Percentiles rank a stretch among this genome's conserved stretches.
phyloP scores from a whole-genome alignment of 2,329 filamentous ascomycete genomes.

The Arthrobotrys musiformis region DNA sequence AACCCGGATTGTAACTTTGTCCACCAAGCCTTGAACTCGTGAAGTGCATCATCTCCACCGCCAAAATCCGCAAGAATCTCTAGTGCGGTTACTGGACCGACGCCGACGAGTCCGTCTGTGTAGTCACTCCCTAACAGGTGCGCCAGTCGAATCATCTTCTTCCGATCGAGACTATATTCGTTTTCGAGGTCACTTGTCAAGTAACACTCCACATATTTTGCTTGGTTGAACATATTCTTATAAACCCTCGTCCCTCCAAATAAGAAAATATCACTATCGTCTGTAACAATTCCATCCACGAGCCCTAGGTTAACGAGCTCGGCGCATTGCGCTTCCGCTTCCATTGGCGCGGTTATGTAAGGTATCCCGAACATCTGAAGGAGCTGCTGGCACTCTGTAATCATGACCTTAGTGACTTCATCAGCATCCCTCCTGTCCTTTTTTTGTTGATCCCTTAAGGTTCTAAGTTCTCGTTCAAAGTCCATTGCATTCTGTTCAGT shows the following conservation, averaged over 20 bases:
- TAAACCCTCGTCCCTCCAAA: constrained; percentile 97
- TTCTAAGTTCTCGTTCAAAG: constrained; percentile 87
- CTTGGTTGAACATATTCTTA: constrained; percentile 99
- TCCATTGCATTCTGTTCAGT: constrained; percentile 75
- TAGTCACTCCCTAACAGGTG: constrained; percentile 95
- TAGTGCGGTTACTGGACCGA: constrained; percentile 92
- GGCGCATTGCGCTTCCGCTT: constrained; percentile 97
- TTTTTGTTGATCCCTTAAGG: constrained; percentile 91
- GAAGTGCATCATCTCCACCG: constrained; percentile 67
- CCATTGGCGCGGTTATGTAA: constrained; percentile 98
- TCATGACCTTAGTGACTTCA: constrained; percentile 96
- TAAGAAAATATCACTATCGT: constrained; percentile 95
- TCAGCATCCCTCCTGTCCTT: constrained; percentile 96
- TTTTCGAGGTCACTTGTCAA: constrained; percentile 83
- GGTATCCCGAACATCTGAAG: constrained; percentile 91
- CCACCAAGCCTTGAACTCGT: constrained; percentile 91
- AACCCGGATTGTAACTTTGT: constrained; percentile 77
- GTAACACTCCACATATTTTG: constrained; percentile 98
- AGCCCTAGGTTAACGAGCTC: constrained; percentile 86
- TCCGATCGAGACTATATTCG: constrained; percentile 86
- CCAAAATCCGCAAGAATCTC: constrained; percentile 94
- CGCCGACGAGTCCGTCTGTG: constrained; percentile 87
- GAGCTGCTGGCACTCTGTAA: constrained; percentile 91
- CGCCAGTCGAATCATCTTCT: constrained; percentile 87
- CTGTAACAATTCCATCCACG: constrained; percentile 96